Evolutionary conservation across 352 stramenopile genomes (phyloP), one percentile per base, ranked within the genome.

Genomic region (Phytophthora cajani): DNA sequence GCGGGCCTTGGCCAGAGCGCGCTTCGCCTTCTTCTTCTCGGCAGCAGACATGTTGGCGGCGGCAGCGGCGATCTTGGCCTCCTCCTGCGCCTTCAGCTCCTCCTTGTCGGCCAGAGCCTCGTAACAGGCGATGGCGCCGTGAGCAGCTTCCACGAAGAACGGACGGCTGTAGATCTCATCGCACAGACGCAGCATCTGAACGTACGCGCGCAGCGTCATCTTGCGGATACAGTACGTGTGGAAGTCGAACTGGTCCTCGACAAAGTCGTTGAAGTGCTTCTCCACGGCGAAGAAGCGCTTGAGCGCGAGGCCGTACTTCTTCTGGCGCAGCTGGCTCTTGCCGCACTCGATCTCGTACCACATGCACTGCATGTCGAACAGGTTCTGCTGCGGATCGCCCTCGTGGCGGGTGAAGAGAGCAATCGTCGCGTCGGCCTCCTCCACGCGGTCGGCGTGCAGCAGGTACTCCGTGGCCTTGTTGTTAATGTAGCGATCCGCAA

Each of bases 231-330:
- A 99, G 78, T 99, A 99, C 52, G 86, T 96, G 88, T 99, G 97
- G 80, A 99, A 99, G 77, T 99, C 98, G 65, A 99, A 99, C 79
- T 99, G 97, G 85, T 99, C 97, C 62, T 99, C 97, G 42, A 97
- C 77, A 51, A 99, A 99, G 79, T 99, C 97, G 62, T 97, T 90
- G 67, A 99, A 99, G 82, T 99, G 98, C 75, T 99, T 98, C 42
- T 98, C 88, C 16, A 99, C 94, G 11, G 89, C 86, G 49, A 92
- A 89, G 73, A 98, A 99, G 21, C 98, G 98, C 78, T 99, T 98
- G 32, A 99, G 76, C 30, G 94, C 95, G 46, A 88, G 87, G 1
- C 92, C 96, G 36, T 84, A 87, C 58, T 90, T 78, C 56, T 84
- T 64, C 66, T 91, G 79, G 42, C 85, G 81, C 53, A 90, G 53